These are phyloP conservation scores for Boletus huronensis DNA, from an alignment of 768 basidiomycete genomes.

Conservation along the genomic window DNA sequence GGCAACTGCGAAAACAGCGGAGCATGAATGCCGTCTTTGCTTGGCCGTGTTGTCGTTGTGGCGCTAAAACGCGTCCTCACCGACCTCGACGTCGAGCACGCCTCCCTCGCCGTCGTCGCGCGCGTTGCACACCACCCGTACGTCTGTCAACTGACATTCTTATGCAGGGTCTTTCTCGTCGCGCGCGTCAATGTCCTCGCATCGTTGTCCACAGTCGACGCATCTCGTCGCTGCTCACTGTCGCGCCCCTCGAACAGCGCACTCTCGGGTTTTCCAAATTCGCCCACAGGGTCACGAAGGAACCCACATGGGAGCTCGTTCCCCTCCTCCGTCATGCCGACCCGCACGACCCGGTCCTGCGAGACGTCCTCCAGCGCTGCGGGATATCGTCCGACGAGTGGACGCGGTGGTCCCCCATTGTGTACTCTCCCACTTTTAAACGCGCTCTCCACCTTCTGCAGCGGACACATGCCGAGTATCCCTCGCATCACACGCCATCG, in stretches of 20 bases:
- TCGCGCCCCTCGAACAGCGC: slow-evolving; percentile 21
- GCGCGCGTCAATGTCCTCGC: background rate
- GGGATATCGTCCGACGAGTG: slow-evolving; percentile 38
- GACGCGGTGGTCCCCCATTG: slow-evolving; percentile 36
- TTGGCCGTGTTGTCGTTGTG: slow-evolving; percentile 37
- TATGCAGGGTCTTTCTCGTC: slow-evolving; percentile 21
- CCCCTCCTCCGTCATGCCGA: slow-evolving; percentile 26
- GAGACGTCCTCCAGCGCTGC: slow-evolving; percentile 30
- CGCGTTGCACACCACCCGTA: background rate
- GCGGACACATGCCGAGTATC: background rate
- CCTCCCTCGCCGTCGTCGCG: background rate
- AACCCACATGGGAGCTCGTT: slow-evolving; percentile 44
- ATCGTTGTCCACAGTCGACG: slow-evolving; percentile 1
- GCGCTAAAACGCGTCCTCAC: slow-evolving; percentile 19
- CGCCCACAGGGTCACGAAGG: slow-evolving; percentile 34
- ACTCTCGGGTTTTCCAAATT: slow-evolving; percentile 30
- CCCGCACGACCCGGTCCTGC: slow-evolving; percentile 1
- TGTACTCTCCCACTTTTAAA: slow-evolving; percentile 35
- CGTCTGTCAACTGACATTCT: slow-evolving; percentile 4
- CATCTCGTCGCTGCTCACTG: slow-evolving; percentile 20
- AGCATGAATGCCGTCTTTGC: slow-evolving; percentile 28
- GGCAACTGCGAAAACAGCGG: slow-evolving; percentile 23
- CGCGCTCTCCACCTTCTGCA: slow-evolving; percentile 26
- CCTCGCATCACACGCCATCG: slow-evolving; percentile 33
- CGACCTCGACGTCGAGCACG: slow-evolving; percentile 3